Evolutionary conservation across 2,329 filamentous ascomycete genomes (phyloP), one percentile per base, ranked within the genome.

Genomic region (Pezicula radicicola): DNA sequence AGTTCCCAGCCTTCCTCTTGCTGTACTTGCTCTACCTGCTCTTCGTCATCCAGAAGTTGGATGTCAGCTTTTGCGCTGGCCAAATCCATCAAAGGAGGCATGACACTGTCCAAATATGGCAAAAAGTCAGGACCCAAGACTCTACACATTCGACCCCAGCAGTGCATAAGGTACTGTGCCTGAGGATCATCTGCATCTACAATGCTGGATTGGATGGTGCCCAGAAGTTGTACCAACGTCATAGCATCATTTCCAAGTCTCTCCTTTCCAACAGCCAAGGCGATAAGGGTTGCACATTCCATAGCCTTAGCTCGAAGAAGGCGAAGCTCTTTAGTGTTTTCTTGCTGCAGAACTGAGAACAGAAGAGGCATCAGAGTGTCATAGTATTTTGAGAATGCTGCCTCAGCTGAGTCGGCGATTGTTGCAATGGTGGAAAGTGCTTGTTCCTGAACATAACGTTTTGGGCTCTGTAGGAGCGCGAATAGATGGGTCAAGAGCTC

Each of bases 61-160:
- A 99, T 96, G 64, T 99, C 94, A 27, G 94, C 94, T 77, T 97
- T 97, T 49, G 94, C 92, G 62, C 90, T 89, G 28, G 93, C 94
- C 58, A 97, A 81, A 66, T 95, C 87, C 52, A 97, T 80, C 51
- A 99, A 79, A 18, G 94, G 94, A 6, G 93, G 93, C 85, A 99
- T 97, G 56, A 99, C 94, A 46, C 85, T 92, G 36, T 87, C 85
- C 49, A 99, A 79, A 77, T 95, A 99, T 15, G 92, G 92, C 12
- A 97, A 78, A 71, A 99, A 99, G 63, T 97, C 92, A 45, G 82
- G 75, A 18, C 89, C 91, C 57, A 99, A 81, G 28, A 99, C 93
- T 59, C 94, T 87, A 72, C 93, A 97, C 94, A 99, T 99, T 46
- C 94, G 86, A 48, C 94, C 94, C 94, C 94, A 99, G 75, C 94